Evolutionary conservation across 2,329 filamentous ascomycete genomes (phyloP), one percentile per base, ranked within the genome.

Genomic region (Ascochyta viciae-villosae): DNA sequence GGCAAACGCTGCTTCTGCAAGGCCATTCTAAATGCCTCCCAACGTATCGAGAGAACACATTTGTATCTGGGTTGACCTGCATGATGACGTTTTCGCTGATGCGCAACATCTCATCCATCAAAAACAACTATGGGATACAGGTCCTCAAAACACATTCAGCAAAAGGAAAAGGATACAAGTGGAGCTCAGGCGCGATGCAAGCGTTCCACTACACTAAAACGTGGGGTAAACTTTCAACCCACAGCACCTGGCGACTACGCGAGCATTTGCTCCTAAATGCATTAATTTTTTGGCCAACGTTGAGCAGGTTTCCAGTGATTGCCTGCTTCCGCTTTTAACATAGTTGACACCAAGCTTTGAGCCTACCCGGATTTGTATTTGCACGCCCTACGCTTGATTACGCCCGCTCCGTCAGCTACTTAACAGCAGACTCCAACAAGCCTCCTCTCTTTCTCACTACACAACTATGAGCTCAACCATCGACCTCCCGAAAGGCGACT

Each of bases 401-500:
- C 27, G 10, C 3, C 26, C n/a, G 35, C 35, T 41, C 24, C 6
- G 15, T n/a, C 12, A 41, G 3, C 24, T 7, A 26, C 4, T 8
- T 8, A 2, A 41, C 3, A 6, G 4, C 12, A 16, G 29, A n/a
- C 27, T 33, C 7, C 26, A 31, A 43, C 26, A 16, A n/a, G 22
- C 9, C 13, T 19, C 19, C n/a, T 16, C 4, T 12, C 8, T 2
- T 12, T 15, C 26, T n/a, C 4, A 35, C 31, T 15, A 10, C 12
- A 10, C 7, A 63, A 61, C 13, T 38, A 73, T 74, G 72, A 65
- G 60, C n/a, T 64, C 65, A 19, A 51, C 59, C 34, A 34, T 60
- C 3, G 54, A 70, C 24, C 76, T 86, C 22, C 85, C 84, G 12
- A 63, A 72, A 44, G 76, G 78, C 39, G 74, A 81, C 57, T 83